Percentiles rank a stretch among this genome's conserved stretches.
Evolutionary conservation across 2,329 filamentous ascomycete species (phyloP).

Genomic region (Rutstroemia sp.): DNA sequence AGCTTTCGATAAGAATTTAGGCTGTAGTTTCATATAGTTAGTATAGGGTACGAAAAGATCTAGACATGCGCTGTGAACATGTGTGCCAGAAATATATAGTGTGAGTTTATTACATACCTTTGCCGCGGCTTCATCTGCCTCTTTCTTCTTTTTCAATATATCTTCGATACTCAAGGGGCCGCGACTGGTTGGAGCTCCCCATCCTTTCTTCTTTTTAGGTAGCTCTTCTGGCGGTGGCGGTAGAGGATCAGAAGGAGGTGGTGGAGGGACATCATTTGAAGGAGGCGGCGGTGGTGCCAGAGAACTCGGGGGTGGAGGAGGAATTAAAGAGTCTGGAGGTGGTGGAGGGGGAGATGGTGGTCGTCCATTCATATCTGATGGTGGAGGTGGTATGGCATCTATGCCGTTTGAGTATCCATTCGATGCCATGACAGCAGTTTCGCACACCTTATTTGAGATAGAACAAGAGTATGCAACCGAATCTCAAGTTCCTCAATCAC

Average conservation of each 20-base stretch:
- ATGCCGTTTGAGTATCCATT: conserved; percentile 20
- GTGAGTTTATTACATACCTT: conserved; percentile 45
- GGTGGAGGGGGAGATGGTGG: conserved; percentile 29
- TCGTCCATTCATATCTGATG: conserved; percentile 19
- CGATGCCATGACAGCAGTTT: neutral
- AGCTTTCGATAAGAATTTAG: conserved; percentile 78
- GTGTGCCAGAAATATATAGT: conserved; percentile 12
- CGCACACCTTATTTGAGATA: no score
- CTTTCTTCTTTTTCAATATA: conserved; percentile 76
- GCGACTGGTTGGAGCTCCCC: conserved; percentile 34
- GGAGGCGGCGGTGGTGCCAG: conserved; percentile 24
- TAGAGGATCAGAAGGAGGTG: conserved; percentile 31
- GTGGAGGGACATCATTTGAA: conserved; percentile 26
- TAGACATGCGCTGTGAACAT: conserved; percentile 27
- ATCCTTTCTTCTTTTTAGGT: conserved; percentile 46
- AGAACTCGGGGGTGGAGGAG: conserved; percentile 35
- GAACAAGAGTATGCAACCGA: neutral
- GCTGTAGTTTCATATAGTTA: conserved; percentile 37
- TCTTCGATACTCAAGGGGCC: conserved; percentile 76
- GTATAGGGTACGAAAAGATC: conserved; percentile 16
- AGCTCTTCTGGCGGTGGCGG: conserved; percentile 38
- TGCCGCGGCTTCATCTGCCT: conserved; percentile 72
- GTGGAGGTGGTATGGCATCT: conserved; percentile 19
- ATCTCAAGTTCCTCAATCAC: neutral
- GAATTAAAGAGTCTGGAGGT: conserved; percentile 33